These are phyloP conservation scores for Mytilinidion resinicola DNA, from an alignment of 495 filamentous ascomycete genomes.

Conservation along the genomic window DNA sequence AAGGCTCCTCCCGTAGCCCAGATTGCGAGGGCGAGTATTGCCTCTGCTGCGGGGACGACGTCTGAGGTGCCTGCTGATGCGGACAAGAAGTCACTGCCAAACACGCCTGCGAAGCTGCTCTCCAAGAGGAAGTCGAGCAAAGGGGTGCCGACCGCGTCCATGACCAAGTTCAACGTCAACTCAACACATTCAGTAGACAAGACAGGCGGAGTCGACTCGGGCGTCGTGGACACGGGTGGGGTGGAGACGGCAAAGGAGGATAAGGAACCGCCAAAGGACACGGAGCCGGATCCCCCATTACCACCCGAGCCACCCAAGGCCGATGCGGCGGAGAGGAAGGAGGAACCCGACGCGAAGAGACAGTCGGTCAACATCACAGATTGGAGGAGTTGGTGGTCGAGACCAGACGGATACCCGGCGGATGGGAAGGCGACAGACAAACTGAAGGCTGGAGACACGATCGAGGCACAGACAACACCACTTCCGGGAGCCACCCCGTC, in stretches of 20 bases:
- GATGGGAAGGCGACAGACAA: conserved; percentile 21
- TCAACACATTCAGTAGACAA: conserved; percentile 22
- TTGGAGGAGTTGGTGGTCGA: conserved; percentile 40
- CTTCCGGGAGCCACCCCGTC: conserved; percentile 22
- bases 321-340: neutral
- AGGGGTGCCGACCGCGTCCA: conserved; percentile 30
- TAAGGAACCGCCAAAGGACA: neutral
- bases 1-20: conserved; percentile 34
- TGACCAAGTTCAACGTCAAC: conserved; percentile 34
- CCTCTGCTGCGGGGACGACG: conserved; percentile 31
- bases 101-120: conserved; percentile 23
- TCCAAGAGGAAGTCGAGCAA: conserved; percentile 35
- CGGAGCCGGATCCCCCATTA: conserved; percentile 21
- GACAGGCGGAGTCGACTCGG: neutral
- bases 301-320: conserved; percentile 20
- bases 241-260: neutral
- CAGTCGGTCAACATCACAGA: conserved; percentile 5
- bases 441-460: conserved; percentile 5
- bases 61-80: conserved; percentile 26
- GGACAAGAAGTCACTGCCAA: conserved; percentile 8
- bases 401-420: conserved; percentile 33
- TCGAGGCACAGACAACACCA: conserved; percentile 27
- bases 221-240: neutral
- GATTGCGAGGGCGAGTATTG: conserved; percentile 34
- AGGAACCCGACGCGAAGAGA: neutral